phyloP scores from a whole-genome alignment of 805 yeast genomes.

The Cyberlindnera euphorbiiphila region DNA sequence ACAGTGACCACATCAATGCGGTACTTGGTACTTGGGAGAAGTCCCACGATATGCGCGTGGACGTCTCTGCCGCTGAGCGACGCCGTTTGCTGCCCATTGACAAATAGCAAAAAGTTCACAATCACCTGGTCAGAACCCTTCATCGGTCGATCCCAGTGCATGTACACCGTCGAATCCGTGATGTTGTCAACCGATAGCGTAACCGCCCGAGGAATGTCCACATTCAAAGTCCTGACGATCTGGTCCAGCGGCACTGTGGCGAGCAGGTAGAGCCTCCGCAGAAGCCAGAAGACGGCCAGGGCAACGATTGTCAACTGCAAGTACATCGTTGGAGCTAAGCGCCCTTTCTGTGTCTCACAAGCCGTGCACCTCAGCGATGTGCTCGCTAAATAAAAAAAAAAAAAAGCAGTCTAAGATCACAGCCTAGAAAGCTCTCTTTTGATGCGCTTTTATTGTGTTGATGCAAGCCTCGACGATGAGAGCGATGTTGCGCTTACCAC shows the following conservation, averaged over 20 bases:
- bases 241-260: slow-evolving; percentile 41
- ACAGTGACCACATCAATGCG: slow-evolving; percentile 42
- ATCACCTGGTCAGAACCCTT: slow-evolving; percentile 29
- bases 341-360: not conserved
- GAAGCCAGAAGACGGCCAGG: slow-evolving; percentile 24
- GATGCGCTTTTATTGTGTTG: not conserved
- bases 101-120: slow-evolving; percentile 34
- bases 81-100: slow-evolving; percentile 38
- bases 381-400: no score
- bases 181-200: slow-evolving; percentile 52
- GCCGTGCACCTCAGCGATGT: slow-evolving; percentile 1
- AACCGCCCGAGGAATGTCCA: slow-evolving; percentile 55
- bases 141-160: slow-evolving; percentile 50
- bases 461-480: not conserved
- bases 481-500: not conserved
- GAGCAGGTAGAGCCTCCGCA: slow-evolving; percentile 19
- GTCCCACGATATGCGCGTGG: slow-evolving; percentile 33
- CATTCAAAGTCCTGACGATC: slow-evolving; percentile 42
- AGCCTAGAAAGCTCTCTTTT: not conserved
- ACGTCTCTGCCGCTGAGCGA: slow-evolving; percentile 33
- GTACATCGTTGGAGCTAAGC: slow-evolving; percentile 21
- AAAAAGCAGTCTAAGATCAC: no score
- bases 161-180: slow-evolving; percentile 38
- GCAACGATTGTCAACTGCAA: slow-evolving; percentile 19
- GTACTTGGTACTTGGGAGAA: slow-evolving; percentile 36